A percentile compares a stretch with the other conserved stretches of the same genome.
These are phyloP conservation scores for Paramecium biaurelia DNA, from an alignment of 73 alveolate genomes.

Conservation along the genomic window DNA sequence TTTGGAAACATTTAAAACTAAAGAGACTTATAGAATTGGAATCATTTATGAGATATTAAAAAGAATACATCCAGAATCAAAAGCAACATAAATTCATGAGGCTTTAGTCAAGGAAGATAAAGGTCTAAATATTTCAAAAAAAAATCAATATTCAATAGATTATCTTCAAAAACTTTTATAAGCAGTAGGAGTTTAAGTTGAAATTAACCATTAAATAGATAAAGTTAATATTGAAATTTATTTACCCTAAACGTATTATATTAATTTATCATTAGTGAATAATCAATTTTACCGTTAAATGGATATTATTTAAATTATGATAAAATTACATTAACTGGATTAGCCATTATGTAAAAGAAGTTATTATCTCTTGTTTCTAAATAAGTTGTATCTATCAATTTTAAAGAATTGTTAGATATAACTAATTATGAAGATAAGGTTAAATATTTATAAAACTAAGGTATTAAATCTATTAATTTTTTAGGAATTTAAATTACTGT, in stretches of 20 bases:
- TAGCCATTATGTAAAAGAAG: background rate
- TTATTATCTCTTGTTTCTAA: background rate
- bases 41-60: background rate
- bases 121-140: background rate
- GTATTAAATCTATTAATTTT: background rate
- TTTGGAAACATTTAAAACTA: background rate
- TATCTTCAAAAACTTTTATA: background rate
- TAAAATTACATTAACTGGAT: background rate
- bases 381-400: background rate
- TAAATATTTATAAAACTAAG: background rate
- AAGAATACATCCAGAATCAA: background rate
- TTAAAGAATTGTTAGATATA: background rate
- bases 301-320: background rate
- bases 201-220: background rate
- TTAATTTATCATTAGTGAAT: background rate
- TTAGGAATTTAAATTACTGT: background rate
- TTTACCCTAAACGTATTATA: background rate
- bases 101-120: background rate
- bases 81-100: background rate
- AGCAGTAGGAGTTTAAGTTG: background rate
- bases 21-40: background rate
- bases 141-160: background rate
- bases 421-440: background rate
- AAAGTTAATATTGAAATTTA: background rate
- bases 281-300: background rate